Base-by-base conservation (phyloP, 2,329 filamentous ascomycete genomes). In the Penicillium concentricum region DNA sequence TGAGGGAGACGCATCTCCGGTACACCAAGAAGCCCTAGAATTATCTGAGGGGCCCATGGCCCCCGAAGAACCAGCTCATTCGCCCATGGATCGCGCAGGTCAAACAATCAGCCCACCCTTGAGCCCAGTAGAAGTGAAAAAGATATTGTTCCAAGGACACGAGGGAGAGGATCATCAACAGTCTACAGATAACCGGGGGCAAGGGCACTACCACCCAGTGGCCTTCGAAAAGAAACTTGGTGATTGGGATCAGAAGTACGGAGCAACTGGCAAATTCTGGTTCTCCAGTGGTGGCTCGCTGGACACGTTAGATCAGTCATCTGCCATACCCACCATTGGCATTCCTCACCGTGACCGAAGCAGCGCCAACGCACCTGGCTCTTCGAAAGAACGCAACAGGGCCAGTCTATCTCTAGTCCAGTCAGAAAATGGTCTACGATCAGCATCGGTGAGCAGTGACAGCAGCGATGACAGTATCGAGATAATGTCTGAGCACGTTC, bases 221-320 rank as follows among this genome's bases (percentile, higher is more conserved):
- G 63, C 69, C 9, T 86, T 86, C 66, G 78, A 77, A 60, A 72
- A 74, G 35, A 78, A 76, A 49, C 66, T 84, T 54, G 72, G 73
- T 38, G 62, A 75, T 24, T 78, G 80, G 54, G 80, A 84, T 64
- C 72, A 79, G 22, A 85, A 84, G 63, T 86, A 86, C 69, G 73
- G 76, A 39, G 57, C 72, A 44, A 69, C 75, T 32, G 81, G 81
- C 9, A 79, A 77, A 46, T 83, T 77, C 56, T 74, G 72, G 63
- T 77, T 78, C 44, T 58, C 65, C 18, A 50, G 62, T 32, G 54
- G 60, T 10, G 54, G 44, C 4, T 45, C 54, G 12, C 42, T 26
- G 9, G 37, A 58, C 15, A 51, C 39, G 5, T 55, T 52, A n/a
- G 58, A 58, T 24, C 42, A 50, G 1, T 38, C 44, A 18, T 51